A percentile compares a stretch with the other conserved stretches of the same genome.
These are phyloP conservation scores for Solanum virginianum DNA, from an alignment of 257 asterid genomes.

Conservation along the genomic window DNA sequence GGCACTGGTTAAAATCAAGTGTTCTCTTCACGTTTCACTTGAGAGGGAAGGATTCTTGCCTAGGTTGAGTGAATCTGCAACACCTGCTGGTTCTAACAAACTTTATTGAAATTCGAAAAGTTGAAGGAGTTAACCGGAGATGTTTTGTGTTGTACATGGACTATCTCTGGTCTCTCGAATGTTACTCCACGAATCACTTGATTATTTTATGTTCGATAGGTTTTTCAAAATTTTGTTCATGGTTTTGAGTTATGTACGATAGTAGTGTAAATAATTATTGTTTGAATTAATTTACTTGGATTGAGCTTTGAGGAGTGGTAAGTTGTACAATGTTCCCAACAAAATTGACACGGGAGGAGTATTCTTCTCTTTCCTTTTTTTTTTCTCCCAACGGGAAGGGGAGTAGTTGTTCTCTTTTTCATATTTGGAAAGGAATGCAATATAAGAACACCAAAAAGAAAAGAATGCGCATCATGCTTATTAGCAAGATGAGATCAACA, in stretches of 20 bases:
- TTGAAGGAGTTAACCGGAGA: not conserved
- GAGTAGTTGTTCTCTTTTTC: not conserved
- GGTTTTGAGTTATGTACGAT: too few species aligned
- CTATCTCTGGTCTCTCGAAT: not conserved
- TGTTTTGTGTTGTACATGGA: not conserved
- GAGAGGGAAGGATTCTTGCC: conserved; percentile 60
- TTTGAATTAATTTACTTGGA: not conserved
- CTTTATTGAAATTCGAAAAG: conserved; percentile 15
- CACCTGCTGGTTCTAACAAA: conserved; percentile 41
- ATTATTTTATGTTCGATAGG: not conserved
- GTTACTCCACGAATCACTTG: not conserved
- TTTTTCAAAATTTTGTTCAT: not conserved
- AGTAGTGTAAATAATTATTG: not conserved
- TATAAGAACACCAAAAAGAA: not conserved
- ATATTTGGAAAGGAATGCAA: not conserved
- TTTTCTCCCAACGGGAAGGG: not conserved
- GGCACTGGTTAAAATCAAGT: conserved; percentile 25
- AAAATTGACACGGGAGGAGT: not conserved
- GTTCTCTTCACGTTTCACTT: conserved; percentile 37
- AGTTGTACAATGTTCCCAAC: not conserved
- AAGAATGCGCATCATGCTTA: not conserved
- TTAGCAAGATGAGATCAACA: not conserved
- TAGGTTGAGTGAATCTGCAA: conserved; percentile 27
- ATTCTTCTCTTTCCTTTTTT: too few species aligned
- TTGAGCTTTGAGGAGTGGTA: not conserved